Evolutionary conservation across 2,329 filamentous ascomycete species (phyloP), one percentile per base, ranked within the genome.

Genomic region (Verticillium longisporum): DNA sequence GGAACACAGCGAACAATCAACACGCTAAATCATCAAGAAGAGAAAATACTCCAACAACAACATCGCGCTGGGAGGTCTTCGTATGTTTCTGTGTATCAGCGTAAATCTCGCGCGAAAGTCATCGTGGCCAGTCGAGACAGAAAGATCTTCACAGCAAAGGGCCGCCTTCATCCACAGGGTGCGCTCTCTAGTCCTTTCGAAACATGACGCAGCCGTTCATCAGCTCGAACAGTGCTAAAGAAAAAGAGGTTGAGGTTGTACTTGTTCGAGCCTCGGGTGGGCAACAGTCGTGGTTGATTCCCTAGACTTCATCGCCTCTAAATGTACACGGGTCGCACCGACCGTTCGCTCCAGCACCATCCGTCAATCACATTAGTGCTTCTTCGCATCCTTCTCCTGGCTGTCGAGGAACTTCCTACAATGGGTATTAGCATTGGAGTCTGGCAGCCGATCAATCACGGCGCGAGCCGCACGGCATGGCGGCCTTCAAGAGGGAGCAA

Each of bases 341-440:
- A 61, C 61, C 63, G 61, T 58, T 58, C 36, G 54, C 57, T 57
- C 57, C 38, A 57, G 55, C 55, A 21, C 41, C 55, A 55, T 60
- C 59, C 36, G 55, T 61, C 37, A 41, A 41, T 41, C 54, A 58
- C 60, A 70, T 67, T 78, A 79, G 67, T 79, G 75, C 69, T 78
- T 77, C 63, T 71, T 61, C 64, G 70, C 67, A 71, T 77, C 70
- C 73, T 80, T 79, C 67, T 75, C 76, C 55, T 75, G 75, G 61
- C 73, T 69, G 61, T 80, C 78, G 61, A 81, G 67, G 68, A 80
- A 81, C 67, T 80, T 80, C 74, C 79, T 81, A 61, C 57, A 31
- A 14, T 15, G 3, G 37, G 58, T 61, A 60, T 65, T 53, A 64
- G 64, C 57, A 58, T 10, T 55, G 45, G 18, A 31, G 7, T 34